Percentiles rank a stretch among this genome's conserved stretches.
These are phyloP conservation scores for Xylariaceae sp. DNA, from an alignment of 2,329 filamentous ascomycete genomes.

Conservation along the genomic window DNA sequence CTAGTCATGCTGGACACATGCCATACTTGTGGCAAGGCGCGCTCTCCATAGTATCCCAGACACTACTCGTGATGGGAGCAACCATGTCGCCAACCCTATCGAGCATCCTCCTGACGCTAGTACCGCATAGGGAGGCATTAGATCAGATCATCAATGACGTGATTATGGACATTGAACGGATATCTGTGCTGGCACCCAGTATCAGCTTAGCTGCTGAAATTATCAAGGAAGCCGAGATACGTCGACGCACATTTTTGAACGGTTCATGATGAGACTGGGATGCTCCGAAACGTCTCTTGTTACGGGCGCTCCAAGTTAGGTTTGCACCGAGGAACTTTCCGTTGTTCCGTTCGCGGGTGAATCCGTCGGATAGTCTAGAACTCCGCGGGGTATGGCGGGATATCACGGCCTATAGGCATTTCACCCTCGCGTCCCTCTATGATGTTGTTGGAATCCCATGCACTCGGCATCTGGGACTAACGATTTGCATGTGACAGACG, in stretches of 20 bases:
- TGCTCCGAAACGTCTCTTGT: no score
- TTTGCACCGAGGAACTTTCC: not conserved
- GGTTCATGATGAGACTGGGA: constrained; percentile 33
- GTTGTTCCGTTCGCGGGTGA: constrained; percentile 6
- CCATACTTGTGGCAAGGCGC: constrained; percentile 83
- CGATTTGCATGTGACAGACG: constrained; percentile 16
- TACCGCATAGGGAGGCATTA: constrained; percentile 54
- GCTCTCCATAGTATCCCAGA: constrained; percentile 76
- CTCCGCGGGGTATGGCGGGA: not conserved
- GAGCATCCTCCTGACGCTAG: constrained; percentile 53
- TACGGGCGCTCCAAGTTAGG: not conserved
- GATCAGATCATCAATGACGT: constrained; percentile 75
- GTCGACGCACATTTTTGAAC: constrained; percentile 58
- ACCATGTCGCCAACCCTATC: constrained; percentile 72
- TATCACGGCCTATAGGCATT: constrained; percentile 4
- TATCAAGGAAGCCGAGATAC: constrained; percentile 69
- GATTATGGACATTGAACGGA: constrained; percentile 67
- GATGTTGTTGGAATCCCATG: constrained; percentile 6
- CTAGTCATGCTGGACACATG: constrained; percentile 72
- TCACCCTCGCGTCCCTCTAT: constrained; percentile 1
- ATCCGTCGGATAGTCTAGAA: constrained; percentile 9
- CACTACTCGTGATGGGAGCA: constrained; percentile 75
- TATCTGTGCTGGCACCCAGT: constrained; percentile 70
- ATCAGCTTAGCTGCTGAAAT: constrained; percentile 72
- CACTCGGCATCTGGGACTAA: constrained; percentile 3